Conservation (phyloP, 306 rosid genomes). For the Cucumis cinereus region DNA sequence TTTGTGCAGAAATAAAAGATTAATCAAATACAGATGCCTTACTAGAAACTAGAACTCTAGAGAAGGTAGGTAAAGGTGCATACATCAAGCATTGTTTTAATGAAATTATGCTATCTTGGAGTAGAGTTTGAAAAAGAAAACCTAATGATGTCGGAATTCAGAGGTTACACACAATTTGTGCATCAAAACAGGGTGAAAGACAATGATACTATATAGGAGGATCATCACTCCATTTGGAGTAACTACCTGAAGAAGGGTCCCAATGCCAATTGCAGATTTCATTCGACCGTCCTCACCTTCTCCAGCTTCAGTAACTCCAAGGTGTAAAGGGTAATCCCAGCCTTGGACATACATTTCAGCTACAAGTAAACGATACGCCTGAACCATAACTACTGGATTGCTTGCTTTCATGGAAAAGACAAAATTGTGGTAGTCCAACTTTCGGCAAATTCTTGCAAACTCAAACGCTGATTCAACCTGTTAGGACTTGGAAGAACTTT, state of each 20-base stretch:
- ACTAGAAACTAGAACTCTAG: not conserved
- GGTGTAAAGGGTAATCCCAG: constrained; percentile 96
- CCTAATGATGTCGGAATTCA: not conserved
- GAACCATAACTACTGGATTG: constrained; percentile 98
- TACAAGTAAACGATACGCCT: constrained; percentile 86
- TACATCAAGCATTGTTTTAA: not conserved
- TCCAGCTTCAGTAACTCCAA: constrained; percentile 99
- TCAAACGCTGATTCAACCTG: constrained; percentile 99
- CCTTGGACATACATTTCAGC: constrained; percentile 97
- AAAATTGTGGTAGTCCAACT: constrained; percentile 84
- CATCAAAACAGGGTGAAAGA: not conserved
- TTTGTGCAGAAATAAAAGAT: not conserved
- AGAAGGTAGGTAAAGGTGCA: not conserved
- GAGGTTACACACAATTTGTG: not conserved
- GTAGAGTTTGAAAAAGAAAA: not conserved
- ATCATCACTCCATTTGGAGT: not conserved
- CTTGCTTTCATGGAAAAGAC: constrained; percentile 98
- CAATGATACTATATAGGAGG: not conserved
- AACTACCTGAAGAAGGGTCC: constrained; percentile 93
- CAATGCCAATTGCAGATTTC: constrained; percentile 99
- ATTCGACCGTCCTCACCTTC: constrained; percentile 99
- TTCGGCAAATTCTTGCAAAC: constrained; percentile 94
- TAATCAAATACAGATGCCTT: not conserved
- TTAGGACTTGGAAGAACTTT: constrained; percentile 18
- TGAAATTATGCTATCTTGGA: not conserved